Evolutionary conservation across 139 green algal species (phyloP), one percentile per base, ranked within the genome.

Genomic region (Chlamydomonas urium): DNA sequence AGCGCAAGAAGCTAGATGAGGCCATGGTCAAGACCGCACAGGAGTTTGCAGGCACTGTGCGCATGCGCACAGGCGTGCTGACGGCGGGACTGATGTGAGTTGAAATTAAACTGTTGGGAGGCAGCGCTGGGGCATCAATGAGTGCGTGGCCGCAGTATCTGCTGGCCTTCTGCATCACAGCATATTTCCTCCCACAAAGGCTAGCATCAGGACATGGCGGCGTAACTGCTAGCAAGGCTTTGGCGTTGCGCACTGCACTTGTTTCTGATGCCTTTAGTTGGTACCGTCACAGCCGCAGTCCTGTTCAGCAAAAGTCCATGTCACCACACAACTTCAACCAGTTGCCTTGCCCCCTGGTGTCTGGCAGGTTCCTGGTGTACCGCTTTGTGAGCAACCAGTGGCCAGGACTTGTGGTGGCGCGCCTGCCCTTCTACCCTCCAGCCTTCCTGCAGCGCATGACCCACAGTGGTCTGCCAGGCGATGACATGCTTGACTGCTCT

Each of bases 321-420:
- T 14, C 6, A 6, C 29, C 53, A 63, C 53, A 32, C 6, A 6
- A 8, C 17, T 63, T 14, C 26, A 34, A 34, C 14, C 53, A 5
- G 21, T 63, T 63, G 53, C 6, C 17, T 6, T 63, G 26, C 53
- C 29, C n/a, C n/a, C n/a, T n/a, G n/a, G n/a, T n/a, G n/a, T n/a
- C n/a, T n/a, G n/a, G n/a, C n/a, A n/a, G n/a, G n/a, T 63, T 63
- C 26, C 17, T 31, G 53, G 17, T 63, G 26, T 63, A 63, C 53
- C 24, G 26, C 17, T 63, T 36, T 5, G 24, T 63, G 10, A 36
- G 17, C 29, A 17, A 6, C 6, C 53, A 63, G 53, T 63, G 10
- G 17, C 10, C 10, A 26, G 53, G 53, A 14, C 6, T 63, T 26
- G 53, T 33, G 24, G 19, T 63, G 6, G 53, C 17, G 53, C 21